Percentiles rank a stretch among this genome's conserved stretches.
These are phyloP conservation scores for Cinchona pubescens DNA, from an alignment of 257 asterid genomes.

Conservation along the genomic window DNA sequence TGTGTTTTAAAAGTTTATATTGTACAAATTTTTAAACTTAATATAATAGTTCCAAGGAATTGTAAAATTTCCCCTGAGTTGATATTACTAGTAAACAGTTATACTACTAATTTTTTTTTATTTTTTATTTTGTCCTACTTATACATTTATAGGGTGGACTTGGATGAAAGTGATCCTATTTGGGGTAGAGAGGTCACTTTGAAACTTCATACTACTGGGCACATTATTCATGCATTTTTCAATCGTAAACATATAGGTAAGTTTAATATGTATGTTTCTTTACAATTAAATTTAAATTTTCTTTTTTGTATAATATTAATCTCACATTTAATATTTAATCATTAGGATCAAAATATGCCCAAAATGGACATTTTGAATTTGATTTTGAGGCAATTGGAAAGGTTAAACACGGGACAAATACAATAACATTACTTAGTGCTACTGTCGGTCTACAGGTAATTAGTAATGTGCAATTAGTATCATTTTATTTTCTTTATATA, in stretches of 20 bases:
- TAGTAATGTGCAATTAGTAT: not conserved
- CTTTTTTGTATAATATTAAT: not conserved
- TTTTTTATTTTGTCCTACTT: no score
- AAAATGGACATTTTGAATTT: conserved; percentile 16
- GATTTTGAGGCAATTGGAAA: conserved; percentile 15
- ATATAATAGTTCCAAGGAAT: no score
- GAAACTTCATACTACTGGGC: conserved; percentile 27
- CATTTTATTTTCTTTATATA: no score
- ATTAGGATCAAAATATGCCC: conserved; percentile 27
- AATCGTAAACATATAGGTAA: conserved; percentile 42
- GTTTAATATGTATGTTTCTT: not conserved
- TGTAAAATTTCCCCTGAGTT: no score
- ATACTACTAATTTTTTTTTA: not conserved
- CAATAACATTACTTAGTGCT: conserved; percentile 39
- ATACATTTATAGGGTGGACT: conserved; percentile 19
- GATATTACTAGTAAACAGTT: no score
- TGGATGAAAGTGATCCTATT: conserved; percentile 25
- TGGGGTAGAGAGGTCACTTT: conserved; percentile 30
- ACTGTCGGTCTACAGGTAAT: conserved; percentile 45
- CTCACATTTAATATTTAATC: not conserved
- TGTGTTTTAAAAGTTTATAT: no score
- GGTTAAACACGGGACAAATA: conserved; percentile 25
- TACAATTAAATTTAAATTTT: not conserved
- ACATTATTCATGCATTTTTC: conserved; percentile 43
- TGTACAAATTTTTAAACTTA: no score